Conservation (phyloP, 163 green algal species). For the Scenedesmus sp. region DNA sequence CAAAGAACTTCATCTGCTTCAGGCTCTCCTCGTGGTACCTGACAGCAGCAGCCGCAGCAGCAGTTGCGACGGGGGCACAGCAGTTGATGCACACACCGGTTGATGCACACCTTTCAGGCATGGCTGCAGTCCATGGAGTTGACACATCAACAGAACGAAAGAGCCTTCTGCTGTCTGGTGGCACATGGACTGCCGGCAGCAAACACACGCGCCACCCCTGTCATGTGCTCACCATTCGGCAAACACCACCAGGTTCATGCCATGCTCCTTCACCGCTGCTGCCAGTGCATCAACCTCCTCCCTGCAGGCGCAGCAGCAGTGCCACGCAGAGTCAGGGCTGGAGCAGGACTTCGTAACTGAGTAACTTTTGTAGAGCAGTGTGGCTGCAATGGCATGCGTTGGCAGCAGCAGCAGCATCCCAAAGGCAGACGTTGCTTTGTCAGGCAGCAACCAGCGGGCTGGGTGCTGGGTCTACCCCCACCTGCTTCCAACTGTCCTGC, state of each 20-base stretch:
- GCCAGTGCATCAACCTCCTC: conserved; percentile 85
- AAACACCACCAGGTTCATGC: conserved; percentile 93
- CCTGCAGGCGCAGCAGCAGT: conserved; percentile 6
- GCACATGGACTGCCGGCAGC: neutral
- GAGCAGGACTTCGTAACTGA: neutral
- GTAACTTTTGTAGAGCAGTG: too few relatives aligned
- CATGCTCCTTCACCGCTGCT: conserved; percentile 81
- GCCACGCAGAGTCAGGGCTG: neutral
- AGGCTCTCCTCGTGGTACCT: conserved; percentile 79
- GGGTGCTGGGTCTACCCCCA: too few relatives aligned
- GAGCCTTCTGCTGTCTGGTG: too few relatives aligned
- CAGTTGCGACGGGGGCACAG: neutral
- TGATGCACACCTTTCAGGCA: too few relatives aligned
- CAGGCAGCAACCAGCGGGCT: too few relatives aligned
- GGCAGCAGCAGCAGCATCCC: too few relatives aligned
- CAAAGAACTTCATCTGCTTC: conserved; percentile 95
- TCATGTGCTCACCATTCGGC: conserved; percentile 93
- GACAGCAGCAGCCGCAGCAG: neutral
- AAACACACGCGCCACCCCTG: neutral
- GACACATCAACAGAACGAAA: too few relatives aligned
- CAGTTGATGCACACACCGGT: neutral
- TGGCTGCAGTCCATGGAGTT: too few relatives aligned
- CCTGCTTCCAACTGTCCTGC: too few relatives aligned
- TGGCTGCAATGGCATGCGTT: too few relatives aligned
- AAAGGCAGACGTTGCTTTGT: too few relatives aligned